phyloP scores from a whole-genome alignment of 2,329 filamentous ascomycete species.

The Kalmusia sp. region DNA sequence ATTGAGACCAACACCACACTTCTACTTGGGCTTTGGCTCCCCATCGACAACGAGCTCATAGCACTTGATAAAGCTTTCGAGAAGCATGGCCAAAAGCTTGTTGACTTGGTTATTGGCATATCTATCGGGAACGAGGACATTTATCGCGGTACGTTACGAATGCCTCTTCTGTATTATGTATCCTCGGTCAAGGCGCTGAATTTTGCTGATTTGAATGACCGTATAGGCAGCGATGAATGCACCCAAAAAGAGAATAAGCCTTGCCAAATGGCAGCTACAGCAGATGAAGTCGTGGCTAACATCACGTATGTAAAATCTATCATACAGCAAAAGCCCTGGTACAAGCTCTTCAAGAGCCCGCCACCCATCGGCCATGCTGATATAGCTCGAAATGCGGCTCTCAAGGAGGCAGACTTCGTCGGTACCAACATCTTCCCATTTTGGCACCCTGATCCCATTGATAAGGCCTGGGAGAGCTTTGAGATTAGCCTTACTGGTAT shows the following conservation, averaged over 20 bases:
- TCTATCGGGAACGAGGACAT: constrained; percentile 53
- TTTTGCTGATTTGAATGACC: not conserved
- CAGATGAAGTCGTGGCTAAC: constrained; percentile 68
- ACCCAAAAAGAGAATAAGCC: constrained; percentile 4
- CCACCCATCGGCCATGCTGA: constrained; percentile 42
- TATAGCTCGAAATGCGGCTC: constrained; percentile 32
- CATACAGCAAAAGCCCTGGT: constrained; percentile 46
- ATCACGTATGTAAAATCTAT: constrained; percentile 36
- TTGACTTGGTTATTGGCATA: constrained; percentile 45
- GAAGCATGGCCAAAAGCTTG: constrained; percentile 57
- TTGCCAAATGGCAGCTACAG: constrained; percentile 68
- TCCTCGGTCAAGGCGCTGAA: not conserved
- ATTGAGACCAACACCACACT: constrained; percentile 40
- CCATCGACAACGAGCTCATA: constrained; percentile 34
- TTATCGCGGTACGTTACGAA: constrained; percentile 65
- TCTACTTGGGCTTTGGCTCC: constrained; percentile 38
- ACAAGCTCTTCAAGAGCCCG: not conserved
- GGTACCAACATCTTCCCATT: constrained; percentile 45
- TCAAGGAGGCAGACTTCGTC: constrained; percentile 39
- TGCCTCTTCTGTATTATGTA: not conserved
- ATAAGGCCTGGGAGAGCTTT: constrained; percentile 49
- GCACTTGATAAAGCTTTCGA: constrained; percentile 41
- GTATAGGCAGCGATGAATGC: constrained; percentile 1
- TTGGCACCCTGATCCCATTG: constrained; percentile 37
- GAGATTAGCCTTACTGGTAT: constrained; percentile 26